These are phyloP conservation scores for Pestalotiopsis sp. DNA, from an alignment of 2,329 filamentous ascomycete species.

Conservation along the genomic window DNA sequence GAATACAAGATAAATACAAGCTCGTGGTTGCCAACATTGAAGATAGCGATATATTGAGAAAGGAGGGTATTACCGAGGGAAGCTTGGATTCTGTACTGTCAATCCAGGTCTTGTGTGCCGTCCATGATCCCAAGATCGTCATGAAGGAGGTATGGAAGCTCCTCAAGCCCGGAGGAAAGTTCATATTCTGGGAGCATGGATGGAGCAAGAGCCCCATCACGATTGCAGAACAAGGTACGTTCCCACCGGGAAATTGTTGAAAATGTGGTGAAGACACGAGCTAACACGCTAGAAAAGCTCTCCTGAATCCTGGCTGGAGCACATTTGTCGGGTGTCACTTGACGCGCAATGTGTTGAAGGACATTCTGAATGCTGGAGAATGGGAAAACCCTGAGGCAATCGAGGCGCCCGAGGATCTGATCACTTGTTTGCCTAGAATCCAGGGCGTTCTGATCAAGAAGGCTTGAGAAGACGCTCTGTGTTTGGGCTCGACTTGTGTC, in stretches of 20 bases:
- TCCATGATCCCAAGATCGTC: slow-evolving; percentile 30
- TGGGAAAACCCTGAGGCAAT: slow-evolving; percentile 36
- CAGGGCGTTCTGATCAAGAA: slow-evolving; percentile 36
- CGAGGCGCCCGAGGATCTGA: slow-evolving; percentile 28
- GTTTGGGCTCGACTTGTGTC: no score
- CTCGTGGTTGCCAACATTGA: slow-evolving; percentile 40
- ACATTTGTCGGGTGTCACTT: slow-evolving; percentile 33
- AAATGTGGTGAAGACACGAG: not conserved
- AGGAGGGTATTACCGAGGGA: slow-evolving; percentile 36
- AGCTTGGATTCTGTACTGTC: slow-evolving; percentile 43
- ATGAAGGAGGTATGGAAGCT: slow-evolving; percentile 40
- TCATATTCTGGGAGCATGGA: slow-evolving; percentile 50
- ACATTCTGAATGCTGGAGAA: slow-evolving; percentile 30
- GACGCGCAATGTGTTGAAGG: slow-evolving; percentile 29
- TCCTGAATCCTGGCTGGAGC: slow-evolving; percentile 34
- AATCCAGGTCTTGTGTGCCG: slow-evolving; percentile 47
- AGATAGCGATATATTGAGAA: slow-evolving; percentile 38
- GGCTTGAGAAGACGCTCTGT: not conserved
- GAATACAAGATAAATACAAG: slow-evolving; percentile 39
- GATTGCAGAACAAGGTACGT: slow-evolving; percentile 32
- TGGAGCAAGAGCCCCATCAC: slow-evolving; percentile 32
- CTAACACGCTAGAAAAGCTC: slow-evolving; percentile 23
- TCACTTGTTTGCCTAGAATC: slow-evolving; percentile 31
- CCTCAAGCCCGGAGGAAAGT: slow-evolving; percentile 46
- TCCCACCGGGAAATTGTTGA: not conserved